Evolutionary conservation across 1,284 basidiomycete species (phyloP).

Genomic region (Fomitopsis betulina): DNA sequence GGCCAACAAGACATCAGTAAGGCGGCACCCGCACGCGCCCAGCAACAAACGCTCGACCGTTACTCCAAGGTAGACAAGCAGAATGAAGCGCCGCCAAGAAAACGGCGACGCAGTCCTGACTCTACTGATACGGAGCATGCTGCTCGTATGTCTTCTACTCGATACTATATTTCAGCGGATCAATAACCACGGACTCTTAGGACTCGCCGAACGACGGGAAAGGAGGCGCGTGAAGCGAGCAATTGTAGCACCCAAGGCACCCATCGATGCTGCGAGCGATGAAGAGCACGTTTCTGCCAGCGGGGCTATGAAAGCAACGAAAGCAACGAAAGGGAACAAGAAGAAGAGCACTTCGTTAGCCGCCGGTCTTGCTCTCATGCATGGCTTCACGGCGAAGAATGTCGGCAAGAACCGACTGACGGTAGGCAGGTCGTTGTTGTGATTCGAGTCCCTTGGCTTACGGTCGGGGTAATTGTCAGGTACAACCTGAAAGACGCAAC

Average conservation of each 20-base stretch:
- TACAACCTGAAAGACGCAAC: constrained; percentile 32
- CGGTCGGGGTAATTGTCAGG: background rate
- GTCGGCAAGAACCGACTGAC: constrained; percentile 68
- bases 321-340: constrained; percentile 17
- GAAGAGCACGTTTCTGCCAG: constrained; percentile 3
- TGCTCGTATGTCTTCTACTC: constrained; percentile 20
- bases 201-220: constrained; percentile 30
- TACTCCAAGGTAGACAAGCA: background rate
- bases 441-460: constrained; percentile 15
- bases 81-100: constrained; percentile 1
- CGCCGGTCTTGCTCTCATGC: constrained; percentile 63
- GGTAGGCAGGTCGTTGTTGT: constrained; percentile 31
- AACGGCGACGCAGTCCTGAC: constrained; percentile 13
- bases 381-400: constrained; percentile 68
- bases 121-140: constrained; percentile 23
- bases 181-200: constrained; percentile 11
- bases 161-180: background rate
- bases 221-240: constrained; percentile 32
- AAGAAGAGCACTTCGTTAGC: constrained; percentile 30
- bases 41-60: constrained; percentile 3
- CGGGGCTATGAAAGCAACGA: constrained; percentile 24
- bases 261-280: constrained; percentile 7
- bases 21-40: background rate
- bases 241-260: constrained; percentile 38
- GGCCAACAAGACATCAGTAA: background rate